phyloP scores from a whole-genome alignment of 2,329 filamentous ascomycete species.

The Ophiostoma ips region DNA sequence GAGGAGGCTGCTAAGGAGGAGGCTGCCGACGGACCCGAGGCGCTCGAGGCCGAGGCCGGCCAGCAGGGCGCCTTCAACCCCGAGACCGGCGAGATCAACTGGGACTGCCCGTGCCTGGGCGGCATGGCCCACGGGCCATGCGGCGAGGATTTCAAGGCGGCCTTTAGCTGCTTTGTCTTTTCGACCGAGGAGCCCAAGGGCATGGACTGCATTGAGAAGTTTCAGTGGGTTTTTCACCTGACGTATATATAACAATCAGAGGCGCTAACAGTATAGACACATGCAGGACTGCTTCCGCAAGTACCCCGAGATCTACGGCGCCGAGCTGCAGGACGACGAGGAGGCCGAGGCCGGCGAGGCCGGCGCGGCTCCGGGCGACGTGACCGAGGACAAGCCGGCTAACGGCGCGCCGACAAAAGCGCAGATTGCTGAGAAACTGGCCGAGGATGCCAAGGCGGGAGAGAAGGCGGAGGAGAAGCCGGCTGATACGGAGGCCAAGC shows the following conservation, averaged over 20 bases:
- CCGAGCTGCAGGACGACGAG: slow-evolving; percentile 3
- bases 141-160: slow-evolving; percentile 85
- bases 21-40: slow-evolving; percentile 27
- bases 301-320: slow-evolving; percentile 83
- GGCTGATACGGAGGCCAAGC: too few relatives aligned
- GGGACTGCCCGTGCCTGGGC: slow-evolving; percentile 94
- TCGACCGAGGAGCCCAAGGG: slow-evolving; percentile 92
- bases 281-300: slow-evolving; percentile 97
- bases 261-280: slow-evolving; percentile 40
- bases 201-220: slow-evolving; percentile 94
- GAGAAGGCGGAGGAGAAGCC: background rate
- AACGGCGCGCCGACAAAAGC: background rate
- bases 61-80: slow-evolving; percentile 93
- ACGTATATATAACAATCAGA: background rate
- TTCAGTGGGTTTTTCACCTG: slow-evolving; percentile 53
- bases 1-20: slow-evolving; percentile 10
- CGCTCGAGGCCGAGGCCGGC: slow-evolving; percentile 64
- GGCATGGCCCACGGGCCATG: slow-evolving; percentile 96
- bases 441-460: background rate
- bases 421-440: background rate
- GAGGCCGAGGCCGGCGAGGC: background rate
- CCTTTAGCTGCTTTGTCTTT: slow-evolving; percentile 98
- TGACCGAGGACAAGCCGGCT: background rate
- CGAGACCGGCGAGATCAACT: slow-evolving; percentile 98
- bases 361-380: background rate